phyloP scores from a whole-genome alignment of 306 rosid genomes.

The Crotalaria pallida region DNA sequence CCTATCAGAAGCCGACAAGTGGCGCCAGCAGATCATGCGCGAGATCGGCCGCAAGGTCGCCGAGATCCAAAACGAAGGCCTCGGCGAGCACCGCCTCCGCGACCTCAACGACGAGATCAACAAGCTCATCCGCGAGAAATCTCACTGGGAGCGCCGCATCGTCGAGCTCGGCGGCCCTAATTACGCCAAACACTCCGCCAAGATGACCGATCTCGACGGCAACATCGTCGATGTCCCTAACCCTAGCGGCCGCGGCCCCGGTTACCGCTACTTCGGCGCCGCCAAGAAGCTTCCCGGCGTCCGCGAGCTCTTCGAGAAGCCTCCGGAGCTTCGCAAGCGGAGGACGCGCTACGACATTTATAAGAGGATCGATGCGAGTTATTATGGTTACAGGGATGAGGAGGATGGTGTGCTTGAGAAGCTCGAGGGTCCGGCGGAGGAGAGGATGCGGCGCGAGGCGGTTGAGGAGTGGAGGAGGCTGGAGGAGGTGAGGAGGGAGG shows the following conservation, averaged over 20 bases:
- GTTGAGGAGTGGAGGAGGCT: slow-evolving; percentile 67
- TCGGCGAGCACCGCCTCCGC: slow-evolving; percentile 91
- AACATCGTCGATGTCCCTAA: slow-evolving; percentile 92
- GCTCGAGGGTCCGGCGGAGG: slow-evolving; percentile 67
- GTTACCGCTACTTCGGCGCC: slow-evolving; percentile 85
- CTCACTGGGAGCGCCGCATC: slow-evolving; percentile 87
- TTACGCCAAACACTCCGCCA: slow-evolving; percentile 56
- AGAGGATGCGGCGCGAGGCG: slow-evolving; percentile 53
- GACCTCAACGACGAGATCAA: slow-evolving; percentile 95
- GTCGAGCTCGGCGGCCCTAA: slow-evolving; percentile 85
- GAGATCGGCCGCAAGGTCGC: slow-evolving; percentile 93
- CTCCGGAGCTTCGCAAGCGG: slow-evolving; percentile 75
- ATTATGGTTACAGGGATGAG: slow-evolving; percentile 83
- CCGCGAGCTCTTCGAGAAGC: slow-evolving; percentile 78
- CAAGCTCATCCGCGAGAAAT: slow-evolving; percentile 72
- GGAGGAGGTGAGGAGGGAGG: slow-evolving; percentile 77
- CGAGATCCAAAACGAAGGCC: slow-evolving; percentile 92
- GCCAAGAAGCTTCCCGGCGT: slow-evolving; percentile 89
- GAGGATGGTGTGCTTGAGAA: slow-evolving; percentile 80
- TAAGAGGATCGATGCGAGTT: slow-evolving; percentile 77
- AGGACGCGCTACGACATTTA: slow-evolving; percentile 81
- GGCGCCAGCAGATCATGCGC: slow-evolving; percentile 93
- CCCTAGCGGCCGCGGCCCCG: slow-evolving; percentile 91
- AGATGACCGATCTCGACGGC: slow-evolving; percentile 93
- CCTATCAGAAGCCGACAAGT: slow-evolving; percentile 82